phyloP scores from a whole-genome alignment of 495 filamentous ascomycete genomes.

The Schizothecium vesticola region DNA sequence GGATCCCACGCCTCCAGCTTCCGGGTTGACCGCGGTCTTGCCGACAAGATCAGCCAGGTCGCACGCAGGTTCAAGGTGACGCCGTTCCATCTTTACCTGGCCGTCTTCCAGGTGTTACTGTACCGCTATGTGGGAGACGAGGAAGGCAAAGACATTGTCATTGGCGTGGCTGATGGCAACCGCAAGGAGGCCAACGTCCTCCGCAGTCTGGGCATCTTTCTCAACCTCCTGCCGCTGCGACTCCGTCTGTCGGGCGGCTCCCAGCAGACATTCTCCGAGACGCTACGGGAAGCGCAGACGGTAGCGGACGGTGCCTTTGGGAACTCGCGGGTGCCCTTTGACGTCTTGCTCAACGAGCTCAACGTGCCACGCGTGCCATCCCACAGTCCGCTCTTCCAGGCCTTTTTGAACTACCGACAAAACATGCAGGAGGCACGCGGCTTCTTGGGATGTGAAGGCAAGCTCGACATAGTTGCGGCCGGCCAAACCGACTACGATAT shows the following conservation, averaged over 20 bases:
- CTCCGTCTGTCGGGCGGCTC: constrained; percentile 16
- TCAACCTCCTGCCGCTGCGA: constrained; percentile 46
- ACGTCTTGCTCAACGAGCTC: constrained; percentile 31
- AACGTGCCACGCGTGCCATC: constrained; percentile 13
- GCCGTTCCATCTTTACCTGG: constrained; percentile 37
- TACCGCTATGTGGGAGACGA: constrained; percentile 20
- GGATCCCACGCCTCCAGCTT: constrained; percentile 1
- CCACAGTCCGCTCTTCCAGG: constrained; percentile 34
- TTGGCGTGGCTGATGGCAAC: constrained; percentile 40
- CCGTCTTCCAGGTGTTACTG: constrained; percentile 30
- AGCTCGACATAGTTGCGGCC: neutral
- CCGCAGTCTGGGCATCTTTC: constrained; percentile 37
- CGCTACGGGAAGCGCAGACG: constrained; percentile 8
- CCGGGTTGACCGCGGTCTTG: neutral
- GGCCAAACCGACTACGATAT: constrained; percentile 22
- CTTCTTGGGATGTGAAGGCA: constrained; percentile 4
- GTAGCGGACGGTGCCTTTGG: constrained; percentile 14
- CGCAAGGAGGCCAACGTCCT: constrained; percentile 18
- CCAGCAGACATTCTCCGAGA: constrained; percentile 9
- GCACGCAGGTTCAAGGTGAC: constrained; percentile 20
- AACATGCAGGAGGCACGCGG: constrained; percentile 9
- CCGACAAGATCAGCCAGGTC: neutral
- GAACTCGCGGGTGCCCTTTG: constrained; percentile 30
- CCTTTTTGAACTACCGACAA: constrained; percentile 33
- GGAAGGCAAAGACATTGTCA: constrained; percentile 24